Evolutionary conservation across 2,329 filamentous ascomycete species (phyloP).

Genomic region (Dothidotthia symphoricarpi): DNA sequence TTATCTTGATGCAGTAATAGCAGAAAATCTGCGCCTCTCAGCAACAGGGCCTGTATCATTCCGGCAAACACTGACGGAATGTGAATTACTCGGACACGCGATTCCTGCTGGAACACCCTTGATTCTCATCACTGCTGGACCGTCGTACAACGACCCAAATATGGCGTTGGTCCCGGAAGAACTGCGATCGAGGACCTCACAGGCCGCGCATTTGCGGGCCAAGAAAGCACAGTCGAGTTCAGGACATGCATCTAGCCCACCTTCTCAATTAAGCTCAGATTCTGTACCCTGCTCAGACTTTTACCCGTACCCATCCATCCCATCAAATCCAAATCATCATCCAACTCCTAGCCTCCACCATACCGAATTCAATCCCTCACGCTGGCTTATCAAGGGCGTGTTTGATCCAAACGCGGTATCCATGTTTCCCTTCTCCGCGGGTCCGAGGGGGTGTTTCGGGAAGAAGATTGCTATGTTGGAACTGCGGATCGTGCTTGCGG

Average conservation of each 20-base stretch:
- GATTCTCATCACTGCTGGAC: conserved; percentile 6
- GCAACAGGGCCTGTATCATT: conserved; percentile 6
- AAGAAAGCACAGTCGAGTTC: too few species aligned
- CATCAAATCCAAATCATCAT: too few species aligned
- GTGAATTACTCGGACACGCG: conserved; percentile 4
- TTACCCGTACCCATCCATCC: too few species aligned
- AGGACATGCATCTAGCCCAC: too few species aligned
- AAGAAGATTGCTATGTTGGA: conserved; percentile 9
- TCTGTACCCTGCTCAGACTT: too few species aligned
- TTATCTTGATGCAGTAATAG: conserved; percentile 8
- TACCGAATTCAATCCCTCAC: conserved; percentile 27
- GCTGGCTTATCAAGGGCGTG: conserved; percentile 34
- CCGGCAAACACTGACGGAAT: conserved; percentile 2
- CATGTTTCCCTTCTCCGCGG: conserved; percentile 9
- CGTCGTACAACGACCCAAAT: conserved; percentile 2
- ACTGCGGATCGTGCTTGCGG: conserved; percentile 5
- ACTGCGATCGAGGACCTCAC: neutral
- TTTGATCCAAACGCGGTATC: conserved; percentile 15
- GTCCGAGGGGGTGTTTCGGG: conserved; percentile 9
- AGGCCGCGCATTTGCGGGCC: too few species aligned
- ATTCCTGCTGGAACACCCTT: conserved; percentile 7
- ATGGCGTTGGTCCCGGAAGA: neutral
- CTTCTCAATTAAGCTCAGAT: too few species aligned
- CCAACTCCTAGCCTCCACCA: neutral
- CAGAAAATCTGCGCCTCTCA: conserved; percentile 4